Evolutionary conservation across 352 stramenopile genomes (phyloP), one percentile per base, ranked within the genome.

Genomic region (Pythium myriotylum): DNA sequence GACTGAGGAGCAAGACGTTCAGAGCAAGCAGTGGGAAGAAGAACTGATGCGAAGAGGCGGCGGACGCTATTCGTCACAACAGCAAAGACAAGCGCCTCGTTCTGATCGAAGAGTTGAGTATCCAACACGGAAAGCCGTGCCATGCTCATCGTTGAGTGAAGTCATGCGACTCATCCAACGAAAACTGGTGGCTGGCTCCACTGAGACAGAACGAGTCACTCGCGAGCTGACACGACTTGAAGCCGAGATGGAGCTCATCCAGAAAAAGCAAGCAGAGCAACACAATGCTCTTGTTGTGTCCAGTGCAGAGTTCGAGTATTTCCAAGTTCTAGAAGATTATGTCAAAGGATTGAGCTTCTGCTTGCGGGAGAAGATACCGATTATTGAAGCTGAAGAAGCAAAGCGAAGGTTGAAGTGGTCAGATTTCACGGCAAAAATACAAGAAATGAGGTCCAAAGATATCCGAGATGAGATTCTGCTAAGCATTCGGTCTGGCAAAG

Each of bases 271-370:
- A 3, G 49, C 67, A 23, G 33, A 81, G 26, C 77, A 93, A 46
- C 50, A 59, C 7, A 63, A 87, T 55, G 76, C 89, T 23, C 70
- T 87, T 6, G 51, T 83, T 3, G 61, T 67, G 3, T 79, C 70
- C 45, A 89, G 81, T 19, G 77, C 91, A 62, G 67, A 89, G 68
- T 90, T 85, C 59, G 84, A 93, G 46, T 91, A 87, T 51, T 91
- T 91, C 37, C 81, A 90, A 43, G 74, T 84, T 17, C 58, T 93
- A 4, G 82, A 91, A 63, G 78, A 90, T 59, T 93, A 79, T 49
- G 79, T 90, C 2, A 87, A 86, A 41, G 77, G 81, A 0, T 50
- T 93, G 55, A 90, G 81, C 35, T 91, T 88, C 57, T 93, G 84
- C 42, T 49, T 91, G 13, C 84, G 84, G 16, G 81, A 86, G 37